These are phyloP conservation scores for Litchi chinensis DNA, from an alignment of 345 rosid genomes.

Conservation along the genomic window DNA sequence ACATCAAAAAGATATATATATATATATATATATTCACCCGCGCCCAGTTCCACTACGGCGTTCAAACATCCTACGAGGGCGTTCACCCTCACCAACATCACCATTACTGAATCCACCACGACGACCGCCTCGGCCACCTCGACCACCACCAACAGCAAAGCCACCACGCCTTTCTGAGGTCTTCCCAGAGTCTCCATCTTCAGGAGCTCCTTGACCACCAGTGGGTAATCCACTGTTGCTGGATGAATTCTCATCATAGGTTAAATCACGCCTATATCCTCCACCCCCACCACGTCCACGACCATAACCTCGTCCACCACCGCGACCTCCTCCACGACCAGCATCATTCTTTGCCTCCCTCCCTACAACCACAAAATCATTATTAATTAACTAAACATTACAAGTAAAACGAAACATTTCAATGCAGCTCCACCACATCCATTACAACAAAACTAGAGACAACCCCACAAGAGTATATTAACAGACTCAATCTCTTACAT, in stretches of 20 bases:
- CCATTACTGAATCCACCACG: conserved; percentile 72
- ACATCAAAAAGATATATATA: not conserved
- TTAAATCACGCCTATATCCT: conserved; percentile 55
- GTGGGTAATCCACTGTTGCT: conserved; percentile 42
- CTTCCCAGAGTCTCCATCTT: conserved; percentile 61
- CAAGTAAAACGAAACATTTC: not conserved
- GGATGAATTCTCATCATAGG: conserved; percentile 46
- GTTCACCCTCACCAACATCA: conserved; percentile 68
- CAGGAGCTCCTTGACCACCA: conserved; percentile 52
- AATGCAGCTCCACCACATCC: not conserved
- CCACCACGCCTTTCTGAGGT: conserved; percentile 47
- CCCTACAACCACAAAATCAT: conserved; percentile 39
- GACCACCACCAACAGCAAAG: conserved; percentile 57
- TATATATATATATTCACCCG: conserved; percentile 58
- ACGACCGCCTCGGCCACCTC: conserved; percentile 64
- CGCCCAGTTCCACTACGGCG: conserved; percentile 94
- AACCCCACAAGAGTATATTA: not conserved
- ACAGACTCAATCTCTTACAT: conserved; percentile 26
- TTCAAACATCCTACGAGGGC: conserved; percentile 60
- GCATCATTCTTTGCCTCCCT: conserved; percentile 66
- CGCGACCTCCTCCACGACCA: conserved; percentile 47
- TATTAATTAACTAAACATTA: not conserved
- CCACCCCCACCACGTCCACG: conserved; percentile 43
- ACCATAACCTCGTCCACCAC: conserved; percentile 28
- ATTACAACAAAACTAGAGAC: not conserved